Evolutionary conservation across 2,329 filamentous ascomycete genomes (phyloP).

Genomic region (Teratosphaeria viscida): DNA sequence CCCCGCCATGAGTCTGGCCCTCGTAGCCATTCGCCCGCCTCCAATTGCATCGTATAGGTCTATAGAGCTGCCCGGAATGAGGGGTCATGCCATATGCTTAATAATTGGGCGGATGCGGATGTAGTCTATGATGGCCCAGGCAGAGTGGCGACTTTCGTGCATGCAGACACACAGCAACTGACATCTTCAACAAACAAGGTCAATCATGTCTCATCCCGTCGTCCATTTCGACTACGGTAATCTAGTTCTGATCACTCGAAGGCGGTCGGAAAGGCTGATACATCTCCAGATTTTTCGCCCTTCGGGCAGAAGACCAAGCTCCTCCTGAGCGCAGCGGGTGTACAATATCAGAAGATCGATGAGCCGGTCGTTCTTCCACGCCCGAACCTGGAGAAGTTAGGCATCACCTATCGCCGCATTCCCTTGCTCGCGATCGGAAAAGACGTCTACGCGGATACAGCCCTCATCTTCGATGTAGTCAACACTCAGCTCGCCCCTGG

Average conservation of each 20-base stretch:
- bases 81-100: not conserved
- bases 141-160: not conserved
- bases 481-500: conserved; percentile 7
- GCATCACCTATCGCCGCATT: conserved; percentile 24
- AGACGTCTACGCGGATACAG: conserved; percentile 22
- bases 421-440: conserved; percentile 22
- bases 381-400: conserved; percentile 19
- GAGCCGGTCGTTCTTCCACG: conserved; percentile 20
- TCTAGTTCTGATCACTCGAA: not conserved
- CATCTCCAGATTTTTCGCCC: conserved; percentile 21
- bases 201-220: conserved; percentile 10
- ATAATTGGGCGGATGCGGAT: not conserved
- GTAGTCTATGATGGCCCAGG: not conserved
- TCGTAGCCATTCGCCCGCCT: not conserved
- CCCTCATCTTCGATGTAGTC: conserved; percentile 15
- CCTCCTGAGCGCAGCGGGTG: conserved; percentile 14
- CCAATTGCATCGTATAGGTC: not conserved
- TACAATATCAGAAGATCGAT: conserved; percentile 16
- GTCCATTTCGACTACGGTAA: conserved; percentile 22
- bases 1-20: not conserved
- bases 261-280: not conserved
- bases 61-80: not conserved
- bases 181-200: not conserved
- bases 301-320: conserved; percentile 22
- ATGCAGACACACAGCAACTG: not conserved